These are phyloP conservation scores for Boletus vinaceobasis DNA, from an alignment of 768 basidiomycete species.

Conservation along the genomic window DNA sequence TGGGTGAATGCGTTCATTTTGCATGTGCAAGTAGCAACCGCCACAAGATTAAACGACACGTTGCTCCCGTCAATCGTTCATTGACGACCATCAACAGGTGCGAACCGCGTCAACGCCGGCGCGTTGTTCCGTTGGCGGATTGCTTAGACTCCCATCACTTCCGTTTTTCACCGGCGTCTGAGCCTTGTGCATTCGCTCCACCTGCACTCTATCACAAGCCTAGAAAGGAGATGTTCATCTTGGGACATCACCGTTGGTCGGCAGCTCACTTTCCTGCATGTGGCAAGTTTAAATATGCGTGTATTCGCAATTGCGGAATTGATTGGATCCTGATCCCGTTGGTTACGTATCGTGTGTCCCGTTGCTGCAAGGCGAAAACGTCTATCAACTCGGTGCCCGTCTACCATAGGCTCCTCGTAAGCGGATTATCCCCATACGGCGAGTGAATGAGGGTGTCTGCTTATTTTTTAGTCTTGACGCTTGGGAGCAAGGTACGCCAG, in stretches of 20 bases:
- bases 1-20: neutral
- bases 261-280: neutral
- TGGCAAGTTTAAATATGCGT: neutral
- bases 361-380: neutral
- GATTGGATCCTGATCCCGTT: slow-evolving; percentile 1
- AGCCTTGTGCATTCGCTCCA: no score
- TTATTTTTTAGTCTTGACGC: neutral
- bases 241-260: neutral
- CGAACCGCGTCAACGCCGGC: neutral
- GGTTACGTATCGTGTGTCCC: neutral
- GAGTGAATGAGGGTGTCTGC: slow-evolving; percentile 1
- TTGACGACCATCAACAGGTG: slow-evolving; percentile 2
- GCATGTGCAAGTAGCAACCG: neutral
- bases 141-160: neutral
- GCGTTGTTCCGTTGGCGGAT: neutral
- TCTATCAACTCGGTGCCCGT: neutral
- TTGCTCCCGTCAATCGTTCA: neutral
- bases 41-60: neutral
- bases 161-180: neutral
- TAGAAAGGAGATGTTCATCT: neutral
- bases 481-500: neutral
- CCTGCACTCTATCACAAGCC: neutral
- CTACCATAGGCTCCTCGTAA: neutral
- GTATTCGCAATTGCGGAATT: neutral
- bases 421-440: slow-evolving; percentile 1